These are phyloP conservation scores for Tritrichomonas musculus DNA, from an alignment of 208 protist species.

Conservation along the genomic window DNA sequence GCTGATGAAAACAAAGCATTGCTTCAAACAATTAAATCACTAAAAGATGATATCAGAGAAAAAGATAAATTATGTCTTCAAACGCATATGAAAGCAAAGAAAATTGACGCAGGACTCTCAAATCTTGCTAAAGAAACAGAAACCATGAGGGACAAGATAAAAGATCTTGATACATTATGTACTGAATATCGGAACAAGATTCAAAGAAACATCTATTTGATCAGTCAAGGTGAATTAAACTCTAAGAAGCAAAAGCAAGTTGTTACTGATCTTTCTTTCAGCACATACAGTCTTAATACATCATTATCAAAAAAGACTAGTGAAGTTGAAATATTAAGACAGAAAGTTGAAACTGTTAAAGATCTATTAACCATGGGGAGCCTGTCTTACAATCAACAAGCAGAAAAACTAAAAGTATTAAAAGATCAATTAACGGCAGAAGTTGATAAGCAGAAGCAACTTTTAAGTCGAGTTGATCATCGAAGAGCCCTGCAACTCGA, in stretches of 20 bases:
- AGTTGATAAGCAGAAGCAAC: background rate
- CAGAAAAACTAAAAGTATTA: background rate
- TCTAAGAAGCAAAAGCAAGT: background rate
- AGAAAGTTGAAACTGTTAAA: background rate
- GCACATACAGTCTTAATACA: background rate
- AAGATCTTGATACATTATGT: background rate
- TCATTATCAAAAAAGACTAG: background rate
- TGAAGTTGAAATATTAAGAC: background rate
- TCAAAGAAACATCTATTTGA: background rate
- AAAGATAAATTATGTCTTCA: background rate
- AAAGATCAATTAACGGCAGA: background rate
- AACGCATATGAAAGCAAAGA: background rate
- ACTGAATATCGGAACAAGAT: background rate
- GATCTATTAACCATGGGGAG: background rate
- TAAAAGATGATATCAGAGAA: constrained; percentile 18
- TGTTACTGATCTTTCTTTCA: background rate
- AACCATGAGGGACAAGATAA: background rate
- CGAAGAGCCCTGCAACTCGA: background rate
- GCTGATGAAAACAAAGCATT: background rate
- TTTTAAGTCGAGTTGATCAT: background rate
- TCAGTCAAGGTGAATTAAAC: background rate
- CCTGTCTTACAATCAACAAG: background rate
- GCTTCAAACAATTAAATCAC: background rate
- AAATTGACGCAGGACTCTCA: background rate
- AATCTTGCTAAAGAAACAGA: background rate